Base-by-base conservation (phyloP, 2,329 filamentous ascomycete species). In the Zymoseptoria crescenta region DNA sequence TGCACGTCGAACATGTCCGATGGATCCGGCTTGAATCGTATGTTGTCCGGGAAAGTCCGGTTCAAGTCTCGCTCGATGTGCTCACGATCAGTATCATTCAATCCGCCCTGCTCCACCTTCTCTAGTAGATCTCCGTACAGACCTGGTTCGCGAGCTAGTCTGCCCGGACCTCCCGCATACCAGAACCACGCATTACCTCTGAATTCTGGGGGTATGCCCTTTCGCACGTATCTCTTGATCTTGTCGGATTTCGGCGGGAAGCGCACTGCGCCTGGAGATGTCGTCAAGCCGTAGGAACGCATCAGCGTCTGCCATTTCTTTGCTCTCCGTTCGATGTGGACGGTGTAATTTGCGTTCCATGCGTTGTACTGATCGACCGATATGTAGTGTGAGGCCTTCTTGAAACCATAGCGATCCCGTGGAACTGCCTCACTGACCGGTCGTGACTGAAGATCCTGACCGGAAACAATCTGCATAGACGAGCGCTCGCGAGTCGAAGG, bases 141-240 rank as follows among this genome's bases (percentile, higher is more conserved):
- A 1, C 89, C 89, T 4, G 85, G 82, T 67, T 95, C 83, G 69
- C 89, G 87, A 55, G 85, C 83, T 60, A 96, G 74, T 64, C 91
- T 87, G 52, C 86, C 85, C 24, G 91, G 91, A 1, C 93, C 93
- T 20, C 91, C 91, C 9, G 91, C 91, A 72, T 96, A 97, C 76
- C 89, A 96, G 74, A 96, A 97, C 93, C 93, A 97, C 52, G 93
- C 93, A 5, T 89, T 88, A n/a, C 93, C 93, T 69, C 93, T 85
- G 85, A 91, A 96, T 65, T 96, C 91, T 0, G 92, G 90, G 2
- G 93, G 93, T 54, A 96, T 93, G 16, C 93, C 93, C 74, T 96
- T 97, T 55, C 92, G 86, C 54, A 96, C 84, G 71, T 94, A 96
- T 19, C 91, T 83, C 75, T 95, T 96, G 50, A 94, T 85, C 74